Evolutionary conservation across 495 filamentous ascomycete genomes (phyloP), one percentile per base, ranked within the genome.

Genomic region (Darksidea phi): DNA sequence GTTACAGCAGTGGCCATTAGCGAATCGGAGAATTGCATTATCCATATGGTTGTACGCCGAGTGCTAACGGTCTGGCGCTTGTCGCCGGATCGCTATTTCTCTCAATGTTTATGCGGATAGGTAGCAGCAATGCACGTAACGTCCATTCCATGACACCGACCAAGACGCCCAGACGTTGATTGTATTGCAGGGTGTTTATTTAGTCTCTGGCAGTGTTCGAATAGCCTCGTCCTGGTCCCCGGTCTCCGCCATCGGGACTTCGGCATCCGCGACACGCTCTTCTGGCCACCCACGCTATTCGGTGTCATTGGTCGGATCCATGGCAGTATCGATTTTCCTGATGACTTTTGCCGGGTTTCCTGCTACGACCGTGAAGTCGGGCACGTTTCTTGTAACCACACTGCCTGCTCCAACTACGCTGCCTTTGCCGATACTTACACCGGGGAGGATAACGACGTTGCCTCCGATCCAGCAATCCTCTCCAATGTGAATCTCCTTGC

Each of bases 401-500:
- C 87, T 90, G 0, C 89, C 90, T n/a, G 92, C 90, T 0, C 89
- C 91, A 66, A 96, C 79, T 0, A 86, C 86, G 17, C 81, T 82
- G 0, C 90, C 87, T 63, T 81, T 86, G 0, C 92, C 91, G 60
- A 96, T 86, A 6, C 78, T 92, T 23, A 97, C 88, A 0, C 92
- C 92, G 0, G 89, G 84, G 17, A 88, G 71, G 6, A 97, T 77
- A 38, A 80, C 81, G 8, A 88, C 89, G 70, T 86, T 86, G 0
- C 91, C 91, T 0, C 88, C 90, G 24, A 97, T 71, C 91, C 92
- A 97, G 64, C 89, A 94, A 71, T 96, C 92, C 66, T 95, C 88
- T 0, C 86, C 90, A 57, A 96, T 84, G 13, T 75, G 79, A 63
- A 97, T 88, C 17, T 88, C 86, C 55, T 80, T 84, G 0, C 91